Evolutionary conservation across 2,329 filamentous ascomycete species (phyloP).

Genomic region (Trichoderma sp.): DNA sequence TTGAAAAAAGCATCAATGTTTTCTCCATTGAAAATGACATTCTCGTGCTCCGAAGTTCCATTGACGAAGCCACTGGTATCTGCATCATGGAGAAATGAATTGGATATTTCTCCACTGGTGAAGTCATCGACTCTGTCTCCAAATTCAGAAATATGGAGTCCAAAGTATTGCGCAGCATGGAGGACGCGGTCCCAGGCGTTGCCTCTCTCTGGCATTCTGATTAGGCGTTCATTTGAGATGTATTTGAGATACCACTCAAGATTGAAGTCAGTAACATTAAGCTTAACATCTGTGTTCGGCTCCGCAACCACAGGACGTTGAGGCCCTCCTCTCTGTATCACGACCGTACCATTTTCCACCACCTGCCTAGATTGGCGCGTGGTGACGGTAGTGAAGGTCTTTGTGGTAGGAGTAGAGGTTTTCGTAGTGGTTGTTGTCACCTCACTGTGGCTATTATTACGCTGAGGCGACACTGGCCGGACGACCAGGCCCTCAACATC

Average conservation of each 20-base stretch:
- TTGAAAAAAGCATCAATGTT: neutral
- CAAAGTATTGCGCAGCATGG: conserved; percentile 41
- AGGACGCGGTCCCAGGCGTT: conserved; percentile 42
- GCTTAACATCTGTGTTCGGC: neutral
- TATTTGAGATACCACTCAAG: conserved; percentile 31
- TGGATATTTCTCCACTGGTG: conserved; percentile 19
- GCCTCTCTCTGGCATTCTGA: conserved; percentile 40
- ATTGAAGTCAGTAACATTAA: neutral
- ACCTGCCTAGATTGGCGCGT: neutral
- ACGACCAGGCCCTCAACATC: neutral
- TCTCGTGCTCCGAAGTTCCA: neutral
- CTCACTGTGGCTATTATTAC: neutral
- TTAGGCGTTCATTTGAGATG: conserved; percentile 39
- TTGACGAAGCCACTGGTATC: neutral
- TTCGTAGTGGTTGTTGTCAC: neutral
- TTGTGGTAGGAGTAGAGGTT: neutral
- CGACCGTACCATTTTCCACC: neutral
- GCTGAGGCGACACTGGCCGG: neutral
- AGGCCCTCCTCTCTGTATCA: neutral
- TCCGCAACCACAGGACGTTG: neutral
- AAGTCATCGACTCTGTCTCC: conserved; percentile 32
- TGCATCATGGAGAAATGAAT: neutral
- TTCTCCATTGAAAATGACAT: neutral
- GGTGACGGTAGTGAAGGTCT: neutral
- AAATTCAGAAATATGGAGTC: conserved; percentile 38